Evolutionary conservation across 179 eudicot genomes (phyloP).

Genomic region (Spinacia oleracea): DNA sequence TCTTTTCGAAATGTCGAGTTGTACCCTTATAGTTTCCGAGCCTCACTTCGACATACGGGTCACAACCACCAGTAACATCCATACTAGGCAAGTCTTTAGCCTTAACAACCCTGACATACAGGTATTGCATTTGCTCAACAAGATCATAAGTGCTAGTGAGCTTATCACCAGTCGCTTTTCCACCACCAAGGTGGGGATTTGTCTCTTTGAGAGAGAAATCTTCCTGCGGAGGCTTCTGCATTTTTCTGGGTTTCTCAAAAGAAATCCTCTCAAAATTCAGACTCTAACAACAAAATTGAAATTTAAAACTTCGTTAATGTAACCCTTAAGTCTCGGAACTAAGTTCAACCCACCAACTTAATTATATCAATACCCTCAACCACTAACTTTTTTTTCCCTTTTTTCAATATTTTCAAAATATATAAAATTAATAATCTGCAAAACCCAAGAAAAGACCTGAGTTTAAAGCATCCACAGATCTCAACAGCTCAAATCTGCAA

Average conservation of each 20-base stretch:
- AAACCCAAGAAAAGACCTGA: slow-evolving; percentile 5
- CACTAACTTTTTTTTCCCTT: neutral
- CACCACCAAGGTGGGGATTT: slow-evolving; percentile 73
- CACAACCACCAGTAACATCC: slow-evolving; percentile 77
- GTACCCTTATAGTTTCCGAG: slow-evolving; percentile 71
- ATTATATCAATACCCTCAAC: slow-evolving; percentile 17
- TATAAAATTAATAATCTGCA: neutral
- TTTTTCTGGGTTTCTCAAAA: slow-evolving; percentile 29
- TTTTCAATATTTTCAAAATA: neutral
- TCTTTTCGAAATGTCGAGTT: slow-evolving; percentile 63
- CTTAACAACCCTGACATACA: slow-evolving; percentile 75
- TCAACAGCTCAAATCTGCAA: slow-evolving; percentile 37
- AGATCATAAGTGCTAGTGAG: slow-evolving; percentile 79
- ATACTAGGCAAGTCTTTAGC: slow-evolving; percentile 67
- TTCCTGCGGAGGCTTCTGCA: slow-evolving; percentile 64
- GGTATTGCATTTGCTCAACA: slow-evolving; percentile 87
- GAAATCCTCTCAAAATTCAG: neutral
- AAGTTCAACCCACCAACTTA: slow-evolving; percentile 16
- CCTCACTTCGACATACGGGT: slow-evolving; percentile 69
- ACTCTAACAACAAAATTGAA: neutral
- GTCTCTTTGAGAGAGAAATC: slow-evolving; percentile 74
- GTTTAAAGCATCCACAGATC: slow-evolving; percentile 23
- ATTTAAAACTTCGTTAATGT: neutral
- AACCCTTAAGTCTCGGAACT: slow-evolving; percentile 19
- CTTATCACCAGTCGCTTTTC: slow-evolving; percentile 65